Base-by-base conservation (phyloP, 345 rosid genomes). In the Arabidopsis arenosa region DNA sequence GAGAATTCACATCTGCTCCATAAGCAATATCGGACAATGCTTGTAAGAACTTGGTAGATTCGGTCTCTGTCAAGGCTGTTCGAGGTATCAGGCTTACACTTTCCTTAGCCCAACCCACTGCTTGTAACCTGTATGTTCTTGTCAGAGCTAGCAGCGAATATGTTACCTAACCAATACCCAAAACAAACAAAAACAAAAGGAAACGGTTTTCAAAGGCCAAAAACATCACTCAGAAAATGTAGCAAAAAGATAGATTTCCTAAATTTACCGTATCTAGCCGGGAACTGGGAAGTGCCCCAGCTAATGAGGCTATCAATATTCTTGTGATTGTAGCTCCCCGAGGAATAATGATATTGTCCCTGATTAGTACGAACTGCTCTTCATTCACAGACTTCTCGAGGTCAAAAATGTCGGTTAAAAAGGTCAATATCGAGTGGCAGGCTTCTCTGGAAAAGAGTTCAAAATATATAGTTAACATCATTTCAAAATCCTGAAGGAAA, bases 281-380 rank as follows among this genome's bases (percentile, higher is more conserved):
- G 61, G 98, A 95, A 88, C 90, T 84, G 30, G 99, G 99, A 43
- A 95, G 90, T 70, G 99, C 99, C 80, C 99, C 99, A 5, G 99
- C 83, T 78, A 95, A 78, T 44, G 97, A 91, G 12, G 98, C 90
- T 64, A 95, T 79, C 79, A 95, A 78, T 74, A 95, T 80, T 93
- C 98, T 86, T 58, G 94, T 77, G 36, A 93, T 81, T 70, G 84
- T 85, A 66, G 90, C 74, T 70, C 99, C 99, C 51, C 97, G 92
- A 62, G 96, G 99, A 82, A 91, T 70, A 70, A 93, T 78, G 66
- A 95, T 83, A 64, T 58, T 76, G 73, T 95, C 87, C 81, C 99
- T 87, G 63, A 87, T 77, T 39, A 81, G 73, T 78, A 87, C 69
- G 64, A 82, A 92, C 23, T 92, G 88, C 73, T 89, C 87, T 71